These are phyloP conservation scores for Theobroma grandiflorum DNA, from an alignment of 441 rosid species.

Conservation along the genomic window DNA sequence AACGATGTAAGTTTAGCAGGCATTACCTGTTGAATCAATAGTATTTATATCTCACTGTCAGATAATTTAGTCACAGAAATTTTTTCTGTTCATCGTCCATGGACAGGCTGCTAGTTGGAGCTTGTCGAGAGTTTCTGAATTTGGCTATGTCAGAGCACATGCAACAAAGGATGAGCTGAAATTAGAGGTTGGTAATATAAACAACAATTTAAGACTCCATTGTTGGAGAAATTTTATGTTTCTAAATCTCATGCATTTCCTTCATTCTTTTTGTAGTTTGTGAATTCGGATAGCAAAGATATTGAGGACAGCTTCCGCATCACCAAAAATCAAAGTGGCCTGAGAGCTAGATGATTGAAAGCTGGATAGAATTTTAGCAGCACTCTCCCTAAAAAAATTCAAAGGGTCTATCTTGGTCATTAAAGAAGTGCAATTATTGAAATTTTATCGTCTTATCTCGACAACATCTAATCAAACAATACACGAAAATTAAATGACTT, in stretches of 20 bases:
- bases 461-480: too few relatives aligned
- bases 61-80: background rate
- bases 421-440: too few relatives aligned
- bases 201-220: too few relatives aligned
- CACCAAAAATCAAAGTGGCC: slow-evolving; percentile 14
- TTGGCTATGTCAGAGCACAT: slow-evolving; percentile 57
- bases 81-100: background rate
- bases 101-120: slow-evolving; percentile 57
- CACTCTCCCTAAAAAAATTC: too few relatives aligned
- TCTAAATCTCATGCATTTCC: background rate
- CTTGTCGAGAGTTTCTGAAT: slow-evolving; percentile 54
- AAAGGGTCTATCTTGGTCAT: too few relatives aligned
- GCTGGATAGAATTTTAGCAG: background rate
- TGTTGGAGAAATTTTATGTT: too few relatives aligned
- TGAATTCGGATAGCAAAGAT: slow-evolving; percentile 43
- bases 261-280: slow-evolving; percentile 48
- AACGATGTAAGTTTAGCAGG: slow-evolving; percentile 41
- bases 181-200: slow-evolving; percentile 50
- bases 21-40: too few relatives aligned
- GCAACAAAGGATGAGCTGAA: slow-evolving; percentile 49
- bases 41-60: too few relatives aligned
- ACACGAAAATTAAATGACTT: too few relatives aligned
- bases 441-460: too few relatives aligned
- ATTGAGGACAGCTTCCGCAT: slow-evolving; percentile 57
- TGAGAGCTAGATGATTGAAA: background rate